phyloP scores from a whole-genome alignment of 345 rosid genomes.

The Boechera retrofracta region DNA sequence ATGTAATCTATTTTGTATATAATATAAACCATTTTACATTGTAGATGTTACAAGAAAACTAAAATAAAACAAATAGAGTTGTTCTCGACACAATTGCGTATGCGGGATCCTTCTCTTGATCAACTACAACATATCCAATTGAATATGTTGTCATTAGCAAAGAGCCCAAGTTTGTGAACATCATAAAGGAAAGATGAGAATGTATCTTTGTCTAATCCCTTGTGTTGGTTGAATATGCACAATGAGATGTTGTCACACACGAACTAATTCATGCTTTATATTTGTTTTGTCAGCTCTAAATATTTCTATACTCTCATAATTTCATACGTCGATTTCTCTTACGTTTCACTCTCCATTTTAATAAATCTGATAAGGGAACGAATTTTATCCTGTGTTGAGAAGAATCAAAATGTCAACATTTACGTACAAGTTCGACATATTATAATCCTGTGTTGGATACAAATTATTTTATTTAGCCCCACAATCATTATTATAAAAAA shows the following conservation, averaged over 20 bases:
- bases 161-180: too few species aligned
- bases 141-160: too few species aligned
- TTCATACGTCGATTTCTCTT: background rate
- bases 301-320: background rate
- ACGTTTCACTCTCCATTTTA: background rate
- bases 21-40: background rate
- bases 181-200: too few species aligned
- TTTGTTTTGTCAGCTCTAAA: background rate
- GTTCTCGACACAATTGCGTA: background rate
- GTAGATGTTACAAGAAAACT: background rate
- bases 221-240: too few species aligned
- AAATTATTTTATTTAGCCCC: slow-evolving; percentile 13
- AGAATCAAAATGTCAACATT: background rate
- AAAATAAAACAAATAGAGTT: background rate
- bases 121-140: too few species aligned
- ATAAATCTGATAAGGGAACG: background rate
- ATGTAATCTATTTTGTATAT: background rate
- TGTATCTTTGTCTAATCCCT: too few species aligned
- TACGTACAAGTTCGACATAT: background rate
- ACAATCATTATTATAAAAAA: background rate
- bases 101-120: background rate
- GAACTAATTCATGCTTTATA: background rate
- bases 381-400: background rate
- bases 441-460: background rate
- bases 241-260: too few species aligned